Evolutionary conservation across 2,329 filamentous ascomycete species (phyloP), one percentile per base, ranked within the genome.

Genomic region (Curvularia sp.): DNA sequence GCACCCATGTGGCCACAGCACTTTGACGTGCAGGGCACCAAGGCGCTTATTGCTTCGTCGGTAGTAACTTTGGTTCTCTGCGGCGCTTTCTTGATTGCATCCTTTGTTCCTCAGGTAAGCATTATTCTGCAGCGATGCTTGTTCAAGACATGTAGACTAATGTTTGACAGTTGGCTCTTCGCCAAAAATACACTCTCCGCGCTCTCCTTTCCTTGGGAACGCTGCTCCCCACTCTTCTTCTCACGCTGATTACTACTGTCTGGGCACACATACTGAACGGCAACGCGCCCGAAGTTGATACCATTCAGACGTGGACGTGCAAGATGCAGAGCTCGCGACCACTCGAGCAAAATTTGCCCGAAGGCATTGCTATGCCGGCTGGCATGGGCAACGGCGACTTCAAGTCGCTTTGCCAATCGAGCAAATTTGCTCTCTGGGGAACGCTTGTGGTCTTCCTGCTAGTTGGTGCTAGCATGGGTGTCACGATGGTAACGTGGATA

Each of bases 1-100:
- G 70, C 82, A 3, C 80, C 80, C 1, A 63, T 82, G 41, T 83
- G 81, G 81, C 77, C 77, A 0, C 74, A 77, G 9, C 81, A 82
- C 65, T 82, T 82, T 62, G 76, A 82, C 41, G 75, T 75, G 1
- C 69, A 75, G 18, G 80, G 80, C 15, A 78, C 81, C 3, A 77
- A 78, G 32, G 73, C 73, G 0, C 59, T 81, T 13, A 71, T 82
- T 32, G 80, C 77, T 1, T 76, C 78, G 2, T 70, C 73, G 1
- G 71, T 72, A 0, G 71, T 76, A 1, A 72, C 80, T 1, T 43
- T 81, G 1, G 60, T 80, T 0, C 62, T 81, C n/a, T 80, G 78
- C 12, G 56, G 66, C 19, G 59, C 70, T 4, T 78, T 74, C 59
- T 54, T 80, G 25, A 67, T 69, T 46, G 58, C 74, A 43, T 70